Base-by-base conservation (phyloP, 768 basidiomycete species). In the Lactifluus piperatus region DNA sequence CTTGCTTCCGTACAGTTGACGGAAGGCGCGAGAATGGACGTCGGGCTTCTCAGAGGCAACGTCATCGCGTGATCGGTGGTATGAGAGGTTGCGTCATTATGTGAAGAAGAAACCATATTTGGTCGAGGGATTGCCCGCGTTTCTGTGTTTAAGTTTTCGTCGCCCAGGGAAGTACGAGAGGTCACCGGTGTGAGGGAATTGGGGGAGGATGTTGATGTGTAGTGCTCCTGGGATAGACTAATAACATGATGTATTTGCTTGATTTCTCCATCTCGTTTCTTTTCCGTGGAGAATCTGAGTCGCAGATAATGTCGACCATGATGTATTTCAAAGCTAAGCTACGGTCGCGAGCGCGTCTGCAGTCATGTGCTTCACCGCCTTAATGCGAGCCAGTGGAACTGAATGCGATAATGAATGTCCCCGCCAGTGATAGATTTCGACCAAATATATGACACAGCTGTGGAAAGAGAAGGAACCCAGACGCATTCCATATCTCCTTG, bases 1-100 rank as follows among this genome's bases (percentile, higher is more conserved):
- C 69, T 20, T 63, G 65, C 3, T 66, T 67, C 32, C 68, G 63
- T 0, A 70, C 69, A 9, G 70, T 69, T 3, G 74, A 70, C 32
- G 76, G 63, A 0, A 73, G 69, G 45, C 79, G 77, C 16, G 76
- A 72, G 69, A 18, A 80, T 66, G 8, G 69, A 70, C 8, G 75
- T 72, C 26, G 76, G 67, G 30, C 51, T 64, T 27, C 46, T 47
- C 55, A 9, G 8, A 18, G 46, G 65, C 53, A 18, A 4, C 13
- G 44, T 5, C 8, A 6, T 9, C 26, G 41, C 7, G 14, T 1
- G 26, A 10, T 44, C 53, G 34, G 3, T 14, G 16, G 16, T 14
- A 22, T 16, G 27, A 16, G n/a, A 0, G 7, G 13, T 24, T 26
- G 54, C 16, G 13, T 39, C 36, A 5, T 47, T 48, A 7, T 24